Evolutionary conservation across 805 yeast genomes (phyloP), one percentile per base, ranked within the genome.

Genomic region (Lipomyces yamanashiensis): DNA sequence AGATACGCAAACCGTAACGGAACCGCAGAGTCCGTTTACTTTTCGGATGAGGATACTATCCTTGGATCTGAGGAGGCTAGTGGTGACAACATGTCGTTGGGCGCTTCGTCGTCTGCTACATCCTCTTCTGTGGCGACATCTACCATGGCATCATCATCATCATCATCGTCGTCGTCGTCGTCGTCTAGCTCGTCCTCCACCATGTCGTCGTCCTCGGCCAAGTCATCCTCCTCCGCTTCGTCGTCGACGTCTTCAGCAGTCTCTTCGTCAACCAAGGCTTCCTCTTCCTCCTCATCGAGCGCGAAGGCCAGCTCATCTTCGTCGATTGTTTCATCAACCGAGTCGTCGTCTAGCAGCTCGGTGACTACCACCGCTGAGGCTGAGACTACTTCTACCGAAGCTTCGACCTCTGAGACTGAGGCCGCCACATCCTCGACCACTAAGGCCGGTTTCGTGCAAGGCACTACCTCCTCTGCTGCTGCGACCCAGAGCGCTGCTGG

Each of bases 11-110:
- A 74, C 71, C 70, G 80, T 39, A 80, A 77, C 66, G 81, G 81
- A 63, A 80, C 79, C 70, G 77, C 82, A n/a, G 82, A 80, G 52
- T 77, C 78, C 58, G 78, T 92, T 52, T 80, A 79, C 71, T 80
- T 92, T 71, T 84, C 92, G 19, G 84, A 87, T 72, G 84, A 85
- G 55, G 78, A 79, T 70, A 84, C 92, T 5, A 77, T 82, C 71
- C 76, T 92, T 64, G 88, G 85, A 13, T 80, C 84, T 49, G 72
- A 75, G n/a, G 85, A 82, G 37, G 89, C 86, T 37, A 79, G 87
- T 36, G 97, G 97, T 10, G 77, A 84, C 54, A 82, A 89, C 70
- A 85, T 86, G 17, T 79, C 81, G 55, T 76, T 78, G 7, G 77
- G 74, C 34, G 73, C 68, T 54, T 67, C 71, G 13, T 68, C 67